Evolutionary conservation across 176 grass and related monocot species (phyloP), one percentile per base, ranked within the genome.

Genomic region (Thinopyrum elongatum): DNA sequence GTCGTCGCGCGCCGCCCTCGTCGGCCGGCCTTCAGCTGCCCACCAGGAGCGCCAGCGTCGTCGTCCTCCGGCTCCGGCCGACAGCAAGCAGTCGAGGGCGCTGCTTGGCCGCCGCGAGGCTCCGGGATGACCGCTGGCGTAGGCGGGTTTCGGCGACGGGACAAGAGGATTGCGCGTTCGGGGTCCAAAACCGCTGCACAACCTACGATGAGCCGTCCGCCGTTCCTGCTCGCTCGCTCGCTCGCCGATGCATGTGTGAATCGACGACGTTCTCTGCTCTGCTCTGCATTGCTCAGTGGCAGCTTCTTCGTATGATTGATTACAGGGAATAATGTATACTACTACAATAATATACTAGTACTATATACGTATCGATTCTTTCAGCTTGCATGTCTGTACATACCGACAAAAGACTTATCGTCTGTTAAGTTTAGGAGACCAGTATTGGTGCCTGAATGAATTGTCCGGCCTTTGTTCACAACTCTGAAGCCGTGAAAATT

Each of bases 101-200:
- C 22, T 2, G 15, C 22, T 8, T 51, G 13, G 47, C 26, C 30
- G 63, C 42, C 58, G n/a, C 79, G 69, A 86, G 77, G 68, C 11
- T 58, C 74, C 59, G 79, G 17, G 25, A 0, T 8, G 53, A 8
- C n/a, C 57, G 38, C 8, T n/a, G 41, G 41, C 27, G 21, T 0
- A 1, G 62, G 21, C 70, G 79, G 30, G 63, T n/a, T 81, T 91
- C 36, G 79, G 65, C 61, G 89, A 86, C 44, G n/a, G n/a, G 88
- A 94, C 39, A 89, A 94, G 92, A 60, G 92, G 89, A 79, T 94
- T 33, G 86, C 86, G 77, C 89, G 89, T 25, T 86, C 89, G 29
- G 92, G 92, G 10, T 89, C 89, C 42, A n/a, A 91, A 94, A 25
- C 92, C 92, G 41, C 92, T 94, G 58, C 92, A 94, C 89, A 91